Conservation (phyloP, 2,329 filamentous ascomycete species). For the Trichocomaceae sp. region DNA sequence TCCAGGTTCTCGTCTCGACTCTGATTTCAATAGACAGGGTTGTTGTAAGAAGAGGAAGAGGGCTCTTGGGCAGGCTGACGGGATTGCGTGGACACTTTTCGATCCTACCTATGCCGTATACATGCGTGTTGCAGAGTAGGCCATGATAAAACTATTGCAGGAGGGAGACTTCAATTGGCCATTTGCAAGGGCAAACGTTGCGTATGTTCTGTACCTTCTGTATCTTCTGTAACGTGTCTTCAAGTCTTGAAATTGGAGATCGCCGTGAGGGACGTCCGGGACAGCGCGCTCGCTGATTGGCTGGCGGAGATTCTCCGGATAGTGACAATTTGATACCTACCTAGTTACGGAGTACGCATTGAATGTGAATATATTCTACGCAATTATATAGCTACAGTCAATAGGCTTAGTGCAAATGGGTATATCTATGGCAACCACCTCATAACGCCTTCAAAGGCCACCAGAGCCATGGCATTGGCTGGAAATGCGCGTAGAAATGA, state of each 20-base stretch:
- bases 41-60: not conserved
- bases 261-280: not conserved
- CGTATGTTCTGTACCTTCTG: no score
- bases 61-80: not conserved
- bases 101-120: not conserved
- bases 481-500: constrained; percentile 93
- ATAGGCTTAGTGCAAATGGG: not conserved
- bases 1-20: not conserved
- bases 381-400: not conserved
- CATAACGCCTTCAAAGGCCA: constrained; percentile 92
- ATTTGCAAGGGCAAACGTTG: not conserved
- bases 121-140: not conserved
- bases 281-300: not conserved
- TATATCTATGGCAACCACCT: constrained; percentile 42
- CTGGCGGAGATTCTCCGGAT: not conserved
- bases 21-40: not conserved
- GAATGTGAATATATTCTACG: no score
- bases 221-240: not conserved
- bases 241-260: constrained; percentile 7
- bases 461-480: constrained; percentile 86
- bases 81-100: not conserved
- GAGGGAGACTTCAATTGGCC: not conserved
- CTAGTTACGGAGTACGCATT: no score
- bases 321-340: no score
- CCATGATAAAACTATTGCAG: not conserved